Conservation (phyloP, 2,329 filamentous ascomycete genomes). For the Claviceps sp. region DNA sequence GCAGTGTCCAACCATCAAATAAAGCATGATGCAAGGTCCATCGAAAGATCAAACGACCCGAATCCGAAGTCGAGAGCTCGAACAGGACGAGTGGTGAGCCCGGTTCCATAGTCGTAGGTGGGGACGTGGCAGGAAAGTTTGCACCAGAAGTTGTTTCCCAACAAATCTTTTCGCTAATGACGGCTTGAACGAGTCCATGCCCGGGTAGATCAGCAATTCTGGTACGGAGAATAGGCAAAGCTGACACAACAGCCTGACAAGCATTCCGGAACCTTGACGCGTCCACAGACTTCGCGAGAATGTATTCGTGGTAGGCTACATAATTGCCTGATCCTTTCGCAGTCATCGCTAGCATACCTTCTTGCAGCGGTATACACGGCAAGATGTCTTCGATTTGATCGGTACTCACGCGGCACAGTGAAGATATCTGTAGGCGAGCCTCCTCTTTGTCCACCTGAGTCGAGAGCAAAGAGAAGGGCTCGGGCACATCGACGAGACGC, state of each 20-base stretch:
- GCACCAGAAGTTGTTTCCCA: conserved; percentile 10
- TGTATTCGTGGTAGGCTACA: background rate
- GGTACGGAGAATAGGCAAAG: conserved; percentile 25
- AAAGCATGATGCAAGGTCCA: conserved; percentile 32
- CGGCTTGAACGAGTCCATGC: conserved; percentile 29
- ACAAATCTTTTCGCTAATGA: conserved; percentile 23
- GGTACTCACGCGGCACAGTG: background rate
- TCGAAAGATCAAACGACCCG: conserved; percentile 25
- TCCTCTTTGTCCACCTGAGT: background rate
- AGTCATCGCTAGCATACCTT: background rate
- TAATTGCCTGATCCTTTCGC: background rate
- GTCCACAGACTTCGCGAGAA: background rate
- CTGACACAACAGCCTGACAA: conserved; percentile 5
- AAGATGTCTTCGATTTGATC: background rate
- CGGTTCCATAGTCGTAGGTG: conserved; percentile 17
- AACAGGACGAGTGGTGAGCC: conserved; percentile 26
- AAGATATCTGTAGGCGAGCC: background rate
- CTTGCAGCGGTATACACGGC: background rate
- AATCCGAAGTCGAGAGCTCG: conserved; percentile 15
- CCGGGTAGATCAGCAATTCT: conserved; percentile 29
- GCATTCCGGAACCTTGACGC: conserved; percentile 4
- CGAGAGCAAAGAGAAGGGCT: no score
- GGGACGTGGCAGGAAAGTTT: no score
- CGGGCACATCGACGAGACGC: background rate
- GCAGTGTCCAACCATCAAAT: conserved; percentile 34